phyloP scores from a whole-genome alignment of 352 stramenopile species.

The Phytophthora tentaculata region DNA sequence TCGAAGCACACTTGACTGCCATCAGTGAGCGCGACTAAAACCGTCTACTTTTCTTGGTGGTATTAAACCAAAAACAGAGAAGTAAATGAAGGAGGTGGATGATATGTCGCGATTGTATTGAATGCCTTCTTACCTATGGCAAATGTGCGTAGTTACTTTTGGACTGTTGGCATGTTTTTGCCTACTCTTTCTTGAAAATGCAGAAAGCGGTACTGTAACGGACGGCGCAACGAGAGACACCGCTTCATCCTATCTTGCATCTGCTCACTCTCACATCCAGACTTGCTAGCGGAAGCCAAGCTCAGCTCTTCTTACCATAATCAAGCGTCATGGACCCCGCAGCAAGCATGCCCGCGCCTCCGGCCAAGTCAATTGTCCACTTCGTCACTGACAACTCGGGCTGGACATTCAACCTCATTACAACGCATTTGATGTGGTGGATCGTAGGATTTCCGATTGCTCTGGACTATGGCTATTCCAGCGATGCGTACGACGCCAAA shows the following conservation, averaged over 20 bases:
- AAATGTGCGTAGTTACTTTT: no score
- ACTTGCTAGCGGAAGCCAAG: background rate
- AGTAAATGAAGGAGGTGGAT: slow-evolving; percentile 27
- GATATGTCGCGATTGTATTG: background rate
- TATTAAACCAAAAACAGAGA: slow-evolving; percentile 14
- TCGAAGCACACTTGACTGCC: slow-evolving; percentile 97
- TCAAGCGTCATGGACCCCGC: slow-evolving; percentile 28
- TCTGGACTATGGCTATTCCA: slow-evolving; percentile 85
- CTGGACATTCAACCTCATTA: slow-evolving; percentile 89
- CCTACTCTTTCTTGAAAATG: background rate
- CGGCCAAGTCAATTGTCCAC: slow-evolving; percentile 51
- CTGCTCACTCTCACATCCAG: slow-evolving; percentile 7
- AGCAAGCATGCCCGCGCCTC: slow-evolving; percentile 11
- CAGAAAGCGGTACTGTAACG: slow-evolving; percentile 25
- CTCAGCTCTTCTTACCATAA: background rate
- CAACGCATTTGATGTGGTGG: slow-evolving; percentile 85
- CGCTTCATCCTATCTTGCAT: slow-evolving; percentile 12
- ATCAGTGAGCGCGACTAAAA: slow-evolving; percentile 95
- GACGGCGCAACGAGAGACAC: slow-evolving; percentile 12
- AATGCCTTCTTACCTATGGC: slow-evolving; percentile 1
- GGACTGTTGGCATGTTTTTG: no score
- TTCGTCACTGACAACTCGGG: slow-evolving; percentile 80
- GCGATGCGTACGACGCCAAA: slow-evolving; percentile 72
- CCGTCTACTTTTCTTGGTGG: slow-evolving; percentile 11
- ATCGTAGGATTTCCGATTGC: slow-evolving; percentile 78